Evolutionary conservation across 1,284 basidiomycete species (phyloP), one percentile per base, ranked within the genome.

Genomic region (Stygiomarasmius scandens): DNA sequence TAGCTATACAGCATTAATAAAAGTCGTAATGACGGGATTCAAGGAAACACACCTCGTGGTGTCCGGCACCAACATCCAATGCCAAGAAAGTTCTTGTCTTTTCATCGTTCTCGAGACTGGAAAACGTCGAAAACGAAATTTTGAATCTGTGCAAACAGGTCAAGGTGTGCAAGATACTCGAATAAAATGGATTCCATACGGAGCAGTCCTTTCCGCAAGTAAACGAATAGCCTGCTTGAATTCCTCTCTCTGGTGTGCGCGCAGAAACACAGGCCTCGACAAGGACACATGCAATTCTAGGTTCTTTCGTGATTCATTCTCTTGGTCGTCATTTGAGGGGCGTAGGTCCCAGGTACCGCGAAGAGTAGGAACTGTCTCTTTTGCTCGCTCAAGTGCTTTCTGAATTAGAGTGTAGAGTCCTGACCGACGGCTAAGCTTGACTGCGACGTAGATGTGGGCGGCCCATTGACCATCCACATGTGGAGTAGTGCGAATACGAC

Each of bases 381-480:
- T 79, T 19, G 84, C 82, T 19, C 74, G 65, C 2, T 61, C 53
- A n/a, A 87, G 63, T 0, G 79, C 79, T 20, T 80, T 74, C 56
- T 73, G 65, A 19, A 92, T 59, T n/a, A 88, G 61, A 27, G 71
- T 69, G 59, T 73, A 70, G 50, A 89, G 69, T 19, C 72, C 61
- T 14, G 80, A 75, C 29, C 65, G 69, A 41, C 63, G 71, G 14
- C 75, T 69, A 25, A 90, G 56, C 22, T 69, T 59, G 53, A 92
- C 65, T 2, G 87, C 81, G 10, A 92, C 77, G 67, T 89, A 94
- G 56, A 93, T 80, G 72, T 93, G 84, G 14, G 87, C 78, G 1
- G 87, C 84, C 67, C 83, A 93, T 68, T 93, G 90, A 0, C 92
- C 93, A 25, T 92, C 89, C 10, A 91, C 82, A 65, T 93, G 89